phyloP scores from a whole-genome alignment of 441 rosid species.

The Arabidopsis hybrid region DNA sequence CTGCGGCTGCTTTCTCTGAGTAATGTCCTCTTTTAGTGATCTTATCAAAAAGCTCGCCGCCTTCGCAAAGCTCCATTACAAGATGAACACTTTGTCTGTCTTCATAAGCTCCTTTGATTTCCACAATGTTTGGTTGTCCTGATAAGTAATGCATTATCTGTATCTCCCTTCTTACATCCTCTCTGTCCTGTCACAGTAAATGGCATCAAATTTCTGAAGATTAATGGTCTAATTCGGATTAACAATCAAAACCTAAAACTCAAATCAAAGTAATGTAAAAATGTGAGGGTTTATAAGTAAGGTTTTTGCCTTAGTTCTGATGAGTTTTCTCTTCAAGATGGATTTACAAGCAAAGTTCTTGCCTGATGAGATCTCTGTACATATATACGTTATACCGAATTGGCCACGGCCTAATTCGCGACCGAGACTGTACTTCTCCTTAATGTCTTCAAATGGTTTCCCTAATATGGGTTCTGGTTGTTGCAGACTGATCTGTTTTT shows the following conservation, averaged over 20 bases:
- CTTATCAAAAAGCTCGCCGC: conserved; percentile 94
- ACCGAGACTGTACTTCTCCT: conserved; percentile 61
- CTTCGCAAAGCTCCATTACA: conserved; percentile 97
- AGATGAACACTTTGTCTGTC: conserved; percentile 87
- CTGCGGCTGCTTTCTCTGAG: conserved; percentile 89
- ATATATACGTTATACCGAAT: conserved; percentile 85
- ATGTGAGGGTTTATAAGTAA: not conserved
- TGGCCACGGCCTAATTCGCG: conserved; percentile 93
- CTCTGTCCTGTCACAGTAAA: conserved; percentile 61
- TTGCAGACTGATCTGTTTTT: conserved; percentile 11
- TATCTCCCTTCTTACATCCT: conserved; percentile 82
- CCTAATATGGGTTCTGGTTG: conserved; percentile 65
- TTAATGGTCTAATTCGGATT: conserved; percentile 29
- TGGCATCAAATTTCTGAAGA: conserved; percentile 46
- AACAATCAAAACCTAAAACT: not conserved
- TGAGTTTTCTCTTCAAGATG: conserved; percentile 80
- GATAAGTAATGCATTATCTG: conserved; percentile 91
- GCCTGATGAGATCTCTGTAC: conserved; percentile 81
- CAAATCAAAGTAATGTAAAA: not conserved
- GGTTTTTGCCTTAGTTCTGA: conserved; percentile 45
- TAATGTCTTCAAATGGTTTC: conserved; percentile 80
- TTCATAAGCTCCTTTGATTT: conserved; percentile 85
- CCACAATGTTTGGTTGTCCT: conserved; percentile 90
- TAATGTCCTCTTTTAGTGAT: conserved; percentile 84
- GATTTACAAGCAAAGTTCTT: conserved; percentile 84